Evolutionary conservation across 345 rosid species (phyloP).

Genomic region (Laguncularia racemosa): DNA sequence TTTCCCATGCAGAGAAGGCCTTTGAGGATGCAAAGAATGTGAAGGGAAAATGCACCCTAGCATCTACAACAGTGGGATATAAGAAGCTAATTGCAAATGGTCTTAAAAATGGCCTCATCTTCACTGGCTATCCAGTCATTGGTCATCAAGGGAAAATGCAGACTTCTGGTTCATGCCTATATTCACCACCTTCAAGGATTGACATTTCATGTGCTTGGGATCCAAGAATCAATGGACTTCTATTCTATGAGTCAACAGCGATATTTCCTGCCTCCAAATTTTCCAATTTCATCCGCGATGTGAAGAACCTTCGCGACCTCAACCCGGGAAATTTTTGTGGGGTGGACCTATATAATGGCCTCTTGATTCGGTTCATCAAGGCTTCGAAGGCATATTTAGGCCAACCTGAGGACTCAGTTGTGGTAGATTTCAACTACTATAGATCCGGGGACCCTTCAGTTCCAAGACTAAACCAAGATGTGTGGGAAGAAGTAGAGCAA

Average conservation of each 20-base stretch:
- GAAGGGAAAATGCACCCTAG: constrained; percentile 51
- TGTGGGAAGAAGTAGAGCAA: constrained; percentile 88
- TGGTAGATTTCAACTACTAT: constrained; percentile 74
- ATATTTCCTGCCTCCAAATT: constrained; percentile 46
- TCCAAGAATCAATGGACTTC: constrained; percentile 63
- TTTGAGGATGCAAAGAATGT: constrained; percentile 39
- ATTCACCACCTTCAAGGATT: constrained; percentile 34
- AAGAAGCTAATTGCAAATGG: constrained; percentile 69
- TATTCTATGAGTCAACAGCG: constrained; percentile 71
- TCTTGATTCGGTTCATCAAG: constrained; percentile 66
- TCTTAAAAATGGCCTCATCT: constrained; percentile 51
- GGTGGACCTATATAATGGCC: constrained; percentile 58
- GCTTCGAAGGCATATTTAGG: constrained; percentile 71
- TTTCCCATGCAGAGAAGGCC: constrained; percentile 42
- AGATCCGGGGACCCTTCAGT: constrained; percentile 46
- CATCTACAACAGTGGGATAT: constrained; percentile 35
- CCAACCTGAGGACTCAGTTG: constrained; percentile 70
- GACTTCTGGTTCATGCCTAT: constrained; percentile 75
- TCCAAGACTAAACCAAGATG: constrained; percentile 66
- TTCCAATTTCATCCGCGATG: constrained; percentile 44
- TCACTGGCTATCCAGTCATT: constrained; percentile 73
- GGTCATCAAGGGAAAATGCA: constrained; percentile 81
- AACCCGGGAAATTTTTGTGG: constrained; percentile 59
- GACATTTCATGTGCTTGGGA: constrained; percentile 70
- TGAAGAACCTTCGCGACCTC: constrained; percentile 55